Evolutionary conservation across 106 monocot genomes (phyloP), one percentile per base, ranked within the genome.

Genomic region (Vanilla planifolia): DNA sequence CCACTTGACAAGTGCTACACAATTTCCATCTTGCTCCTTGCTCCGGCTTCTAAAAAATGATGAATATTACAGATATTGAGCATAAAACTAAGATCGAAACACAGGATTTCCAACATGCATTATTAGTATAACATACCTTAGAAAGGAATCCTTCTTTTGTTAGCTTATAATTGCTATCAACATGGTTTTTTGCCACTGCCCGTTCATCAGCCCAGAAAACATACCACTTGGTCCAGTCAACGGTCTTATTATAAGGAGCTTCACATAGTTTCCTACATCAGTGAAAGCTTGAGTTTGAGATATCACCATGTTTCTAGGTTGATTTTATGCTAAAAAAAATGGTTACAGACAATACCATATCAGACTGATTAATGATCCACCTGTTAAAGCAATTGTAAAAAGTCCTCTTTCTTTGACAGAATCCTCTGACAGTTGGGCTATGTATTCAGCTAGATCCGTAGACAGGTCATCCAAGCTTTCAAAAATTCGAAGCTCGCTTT

Each of bases 171-270:
- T 86, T 86, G 68, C 86, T 86, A 32, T 80, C 86, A 0, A 40
- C 44, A 66, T 81, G 86, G 69, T 60, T 81, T 68, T 81, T 86
- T 19, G 70, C 63, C 22, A 86, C 86, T 9, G 81, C 81, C 43
- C 81, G 71, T 50, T 86, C 86, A 59, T 86, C 86, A 42, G 72
- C 77, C 74, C 77, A 85, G 33, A 85, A 71, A 8, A 85, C 55
- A 62, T 74, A 65, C 85, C 85, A 85, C 58, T 85, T 85, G 51
- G 77, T 71, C 85, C 86, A 86, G 48, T 86, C 86, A 10, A 86
- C 77, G 9, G 80, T 86, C 65, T 72, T 81, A 59, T 59, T 68
- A 55, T 81, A 81, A 33, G 86, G 80, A 61, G 77, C 73, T 75
- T 80, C 77, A 28, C 73, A 80, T 5, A 85, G 80, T 64, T 85